Evolutionary conservation across 2,329 filamentous ascomycete genomes (phyloP).

Genomic region (Neofusicoccum umdonicola): DNA sequence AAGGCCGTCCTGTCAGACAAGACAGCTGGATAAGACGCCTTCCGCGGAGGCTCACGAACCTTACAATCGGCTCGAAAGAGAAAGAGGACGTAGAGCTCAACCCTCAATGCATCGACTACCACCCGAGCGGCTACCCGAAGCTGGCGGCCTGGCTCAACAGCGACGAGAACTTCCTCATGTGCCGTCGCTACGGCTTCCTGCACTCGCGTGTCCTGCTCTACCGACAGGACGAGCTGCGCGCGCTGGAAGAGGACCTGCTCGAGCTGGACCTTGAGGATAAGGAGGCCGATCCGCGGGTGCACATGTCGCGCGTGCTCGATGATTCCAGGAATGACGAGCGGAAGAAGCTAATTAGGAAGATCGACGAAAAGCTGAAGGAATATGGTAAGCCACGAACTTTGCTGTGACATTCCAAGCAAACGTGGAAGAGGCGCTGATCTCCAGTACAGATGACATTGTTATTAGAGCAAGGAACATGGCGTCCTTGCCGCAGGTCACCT

Average conservation of each 20-base stretch:
- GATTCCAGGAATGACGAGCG: conserved; percentile 7
- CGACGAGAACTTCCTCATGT: conserved; percentile 27
- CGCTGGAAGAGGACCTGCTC: conserved; percentile 17
- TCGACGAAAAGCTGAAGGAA: conserved; percentile 19
- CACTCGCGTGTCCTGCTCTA: conserved; percentile 22
- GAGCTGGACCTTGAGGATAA: conserved; percentile 18
- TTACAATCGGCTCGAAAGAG: neutral
- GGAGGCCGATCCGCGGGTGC: conserved; percentile 1
- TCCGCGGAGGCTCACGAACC: too few species aligned
- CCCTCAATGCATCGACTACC: conserved; percentile 8
- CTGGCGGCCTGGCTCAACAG: conserved; percentile 25
- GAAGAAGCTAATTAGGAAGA: conserved; percentile 16
- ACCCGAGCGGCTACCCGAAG: conserved; percentile 22
- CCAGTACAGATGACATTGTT: conserved; percentile 18
- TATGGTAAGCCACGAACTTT: conserved; percentile 11
- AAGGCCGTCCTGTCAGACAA: too few species aligned
- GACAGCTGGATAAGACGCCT: too few species aligned
- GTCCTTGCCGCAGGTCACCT: conserved; percentile 17
- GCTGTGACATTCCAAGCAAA: neutral
- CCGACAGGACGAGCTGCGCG: conserved; percentile 20
- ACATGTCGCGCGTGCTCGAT: conserved; percentile 15
- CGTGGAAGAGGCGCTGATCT: neutral
- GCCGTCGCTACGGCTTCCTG: conserved; percentile 20
- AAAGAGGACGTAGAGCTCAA: neutral
- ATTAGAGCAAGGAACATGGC: conserved; percentile 18